Base-by-base conservation (phyloP, 2,329 filamentous ascomycete species). In the Microsporum audouinii region DNA sequence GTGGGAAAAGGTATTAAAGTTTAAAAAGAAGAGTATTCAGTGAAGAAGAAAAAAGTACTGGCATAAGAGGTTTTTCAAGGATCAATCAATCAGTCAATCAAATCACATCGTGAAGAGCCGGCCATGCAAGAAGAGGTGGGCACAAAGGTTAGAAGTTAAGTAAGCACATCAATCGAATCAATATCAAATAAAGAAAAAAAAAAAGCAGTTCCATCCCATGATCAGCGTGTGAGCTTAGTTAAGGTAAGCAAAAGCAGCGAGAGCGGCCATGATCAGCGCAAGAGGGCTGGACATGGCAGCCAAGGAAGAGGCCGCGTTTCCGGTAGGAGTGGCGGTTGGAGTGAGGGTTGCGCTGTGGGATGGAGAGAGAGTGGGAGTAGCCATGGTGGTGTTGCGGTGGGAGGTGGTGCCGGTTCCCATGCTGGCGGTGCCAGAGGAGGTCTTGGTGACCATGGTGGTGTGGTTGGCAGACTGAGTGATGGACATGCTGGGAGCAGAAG, bases 171-270 rank as follows among this genome's bases (percentile, higher is more conserved):
- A 57, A 39, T 57, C 33, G 53, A 57, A 57, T 57, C 53, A 38
- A 60, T 7, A 27, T 12, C 31, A 23, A 33, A 38, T 53, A 53
- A 60, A 10, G 23, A n/a, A 29, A 34, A 8, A 51, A 51, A 34
- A 49, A 51, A 27, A 36, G 31, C 34, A 23, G 12, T 17, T 7
- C 7, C n/a, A 14, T 12, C 31, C 31, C 31, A 34, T 29, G 34
- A 12, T 14, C 10, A 10, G n/a, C 63, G 60, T 39, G 62, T 51
- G 57, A 53, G 49, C 60, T 60, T 61, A 69, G 65, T 70, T 67
- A 5, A 74, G 62, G 61, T 71, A 71, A 51, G 69, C 65, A 47
- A 75, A 64, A 5, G 72, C 67, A 31, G 68, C 72, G n/a, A 71
- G 64, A 1, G 69, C 69, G n/a, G 70, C 69, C 49, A 73, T 60